phyloP scores from a whole-genome alignment of 495 filamentous ascomycete species.

The Lentithecium fluviatile region DNA sequence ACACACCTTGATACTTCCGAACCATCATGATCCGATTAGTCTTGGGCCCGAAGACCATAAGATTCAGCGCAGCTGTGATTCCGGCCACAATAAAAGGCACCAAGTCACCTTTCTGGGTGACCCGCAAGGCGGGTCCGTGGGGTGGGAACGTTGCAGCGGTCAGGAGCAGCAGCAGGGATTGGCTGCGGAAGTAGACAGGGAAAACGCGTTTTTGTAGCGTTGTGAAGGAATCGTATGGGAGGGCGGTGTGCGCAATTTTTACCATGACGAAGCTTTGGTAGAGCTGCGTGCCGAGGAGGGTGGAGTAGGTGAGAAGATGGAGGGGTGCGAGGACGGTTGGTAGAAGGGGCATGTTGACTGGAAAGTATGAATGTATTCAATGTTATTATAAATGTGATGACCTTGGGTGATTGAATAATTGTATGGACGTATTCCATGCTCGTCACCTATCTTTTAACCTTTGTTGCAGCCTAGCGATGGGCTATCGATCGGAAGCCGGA shows the following conservation, averaged over 20 bases:
- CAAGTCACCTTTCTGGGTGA: slow-evolving; percentile 38
- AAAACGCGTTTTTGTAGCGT: slow-evolving; percentile 56
- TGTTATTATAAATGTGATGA: too few species aligned
- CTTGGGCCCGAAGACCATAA: slow-evolving; percentile 43
- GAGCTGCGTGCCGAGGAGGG: slow-evolving; percentile 53
- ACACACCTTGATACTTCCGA: slow-evolving; percentile 46
- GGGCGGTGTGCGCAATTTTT: not conserved
- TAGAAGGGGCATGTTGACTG: not conserved
- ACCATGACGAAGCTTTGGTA: slow-evolving; percentile 58
- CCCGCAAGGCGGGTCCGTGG: slow-evolving; percentile 44
- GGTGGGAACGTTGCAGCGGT: slow-evolving; percentile 51
- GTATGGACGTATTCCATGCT: too few species aligned
- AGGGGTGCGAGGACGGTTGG: slow-evolving; percentile 39
- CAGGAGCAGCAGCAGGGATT: not conserved
- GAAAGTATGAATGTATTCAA: too few species aligned
- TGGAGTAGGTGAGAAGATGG: slow-evolving; percentile 54
- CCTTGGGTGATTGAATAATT: too few species aligned
- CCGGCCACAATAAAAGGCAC: slow-evolving; percentile 47
- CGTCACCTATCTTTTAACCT: too few species aligned
- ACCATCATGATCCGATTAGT: slow-evolving; percentile 50
- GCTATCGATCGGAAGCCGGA: too few species aligned
- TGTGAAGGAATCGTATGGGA: not conserved
- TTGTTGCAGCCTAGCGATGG: too few species aligned
- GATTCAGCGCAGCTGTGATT: slow-evolving; percentile 49
- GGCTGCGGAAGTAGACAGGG: slow-evolving; percentile 52